phyloP scores from a whole-genome alignment of 495 filamentous ascomycete genomes.

The Penicillium turbatum region DNA sequence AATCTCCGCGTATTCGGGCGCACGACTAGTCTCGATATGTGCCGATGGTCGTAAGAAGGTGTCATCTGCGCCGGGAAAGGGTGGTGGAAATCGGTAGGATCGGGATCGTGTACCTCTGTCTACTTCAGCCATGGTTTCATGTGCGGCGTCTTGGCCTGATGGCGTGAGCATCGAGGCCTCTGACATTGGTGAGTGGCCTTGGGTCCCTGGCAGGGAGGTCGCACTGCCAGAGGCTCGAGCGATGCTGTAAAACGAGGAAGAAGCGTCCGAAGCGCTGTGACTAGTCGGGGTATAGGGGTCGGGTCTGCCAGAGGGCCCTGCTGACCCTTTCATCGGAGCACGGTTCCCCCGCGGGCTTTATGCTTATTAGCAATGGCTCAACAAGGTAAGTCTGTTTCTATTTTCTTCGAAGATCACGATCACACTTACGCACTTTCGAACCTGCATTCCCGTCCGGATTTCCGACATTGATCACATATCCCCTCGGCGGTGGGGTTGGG shows the following conservation, averaged over 20 bases:
- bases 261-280: conserved; percentile 28
- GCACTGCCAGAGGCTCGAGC: conserved; percentile 34
- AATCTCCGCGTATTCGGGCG: conserved; percentile 33
- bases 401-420: not conserved
- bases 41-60: conserved; percentile 8
- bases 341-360: conserved; percentile 39
- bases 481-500: conserved; percentile 60
- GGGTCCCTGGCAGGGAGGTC: conserved; percentile 34
- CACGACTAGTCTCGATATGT: conserved; percentile 12
- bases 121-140: conserved; percentile 25
- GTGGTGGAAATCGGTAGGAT: conserved; percentile 15
- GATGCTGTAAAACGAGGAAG: conserved; percentile 32
- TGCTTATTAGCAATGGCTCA: conserved; percentile 9
- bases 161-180: conserved; percentile 31
- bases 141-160: conserved; percentile 25
- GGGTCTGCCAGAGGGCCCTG: conserved; percentile 18
- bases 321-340: conserved; percentile 23
- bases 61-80: conserved; percentile 17
- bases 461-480: conserved; percentile 85
- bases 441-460: conserved; percentile 77
- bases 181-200: conserved; percentile 36
- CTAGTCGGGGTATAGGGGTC: conserved; percentile 19
- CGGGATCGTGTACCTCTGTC: conserved; percentile 26
- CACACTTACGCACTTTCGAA: conserved; percentile 80
- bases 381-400: not conserved